phyloP scores from a whole-genome alignment of 2,329 filamentous ascomycete genomes.

The Phyllosticta citribraziliensis region DNA sequence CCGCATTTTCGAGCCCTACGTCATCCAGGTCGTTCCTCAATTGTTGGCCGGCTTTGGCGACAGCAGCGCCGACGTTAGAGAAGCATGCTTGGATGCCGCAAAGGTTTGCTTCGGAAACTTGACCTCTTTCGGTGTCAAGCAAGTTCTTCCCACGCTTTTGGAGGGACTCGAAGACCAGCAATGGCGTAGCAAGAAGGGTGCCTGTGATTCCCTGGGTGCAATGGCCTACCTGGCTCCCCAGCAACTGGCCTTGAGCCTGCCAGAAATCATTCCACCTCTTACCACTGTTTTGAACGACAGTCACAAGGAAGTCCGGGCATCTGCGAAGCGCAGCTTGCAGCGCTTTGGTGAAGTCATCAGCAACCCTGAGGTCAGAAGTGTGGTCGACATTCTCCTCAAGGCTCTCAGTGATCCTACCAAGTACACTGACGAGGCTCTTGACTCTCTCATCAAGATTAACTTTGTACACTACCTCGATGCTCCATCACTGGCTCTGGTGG shows the following conservation, averaged over 20 bases:
- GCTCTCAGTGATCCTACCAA: slow-evolving; percentile 95
- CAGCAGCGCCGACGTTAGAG: slow-evolving; percentile 75
- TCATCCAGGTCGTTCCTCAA: slow-evolving; percentile 90
- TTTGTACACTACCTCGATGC: slow-evolving; percentile 98
- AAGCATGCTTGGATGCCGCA: slow-evolving; percentile 83
- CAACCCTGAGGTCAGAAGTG: slow-evolving; percentile 90
- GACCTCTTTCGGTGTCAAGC: slow-evolving; percentile 92
- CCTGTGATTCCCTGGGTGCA: slow-evolving; percentile 89
- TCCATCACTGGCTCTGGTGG: slow-evolving; percentile 86
- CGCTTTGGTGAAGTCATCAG: slow-evolving; percentile 97
- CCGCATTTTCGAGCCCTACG: slow-evolving; percentile 87
- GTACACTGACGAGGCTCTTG: slow-evolving; percentile 89
- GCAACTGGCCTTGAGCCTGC: slow-evolving; percentile 82
- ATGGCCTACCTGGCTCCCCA: slow-evolving; percentile 98
- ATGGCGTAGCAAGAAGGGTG: slow-evolving; percentile 97
- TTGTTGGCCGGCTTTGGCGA: slow-evolving; percentile 85
- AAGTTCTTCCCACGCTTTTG: slow-evolving; percentile 83
- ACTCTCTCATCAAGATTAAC: slow-evolving; percentile 92
- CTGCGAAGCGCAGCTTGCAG: slow-evolving; percentile 92
- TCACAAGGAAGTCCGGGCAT: slow-evolving; percentile 89
- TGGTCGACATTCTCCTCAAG: slow-evolving; percentile 87
- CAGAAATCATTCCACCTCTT: slow-evolving; percentile 92
- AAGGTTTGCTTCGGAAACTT: slow-evolving; percentile 90
- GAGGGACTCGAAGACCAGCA: slow-evolving; percentile 89
- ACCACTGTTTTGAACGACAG: slow-evolving; percentile 93